Evolutionary conservation across 148 eudicot genomes (phyloP).

Genomic region (Diospyros lotus): DNA sequence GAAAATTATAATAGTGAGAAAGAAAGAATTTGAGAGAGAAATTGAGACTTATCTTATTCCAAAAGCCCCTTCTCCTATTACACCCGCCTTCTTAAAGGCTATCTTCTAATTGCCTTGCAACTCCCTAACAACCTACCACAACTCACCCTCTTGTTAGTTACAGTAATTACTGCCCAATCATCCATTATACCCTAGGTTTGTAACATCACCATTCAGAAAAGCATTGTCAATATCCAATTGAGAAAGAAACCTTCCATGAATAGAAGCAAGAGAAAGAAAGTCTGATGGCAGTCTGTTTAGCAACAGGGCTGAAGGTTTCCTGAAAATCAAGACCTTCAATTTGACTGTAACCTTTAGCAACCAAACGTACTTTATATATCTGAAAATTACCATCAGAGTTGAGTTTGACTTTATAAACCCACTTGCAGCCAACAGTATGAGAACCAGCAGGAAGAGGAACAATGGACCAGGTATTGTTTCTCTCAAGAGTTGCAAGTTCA

Average conservation of each 20-base stretch:
- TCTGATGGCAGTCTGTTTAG: not conserved
- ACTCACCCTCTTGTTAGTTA: too few species aligned
- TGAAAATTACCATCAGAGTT: not conserved
- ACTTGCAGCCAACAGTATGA: not conserved
- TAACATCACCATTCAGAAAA: not conserved
- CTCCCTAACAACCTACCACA: too few species aligned
- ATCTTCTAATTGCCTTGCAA: too few species aligned
- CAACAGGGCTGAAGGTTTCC: not conserved
- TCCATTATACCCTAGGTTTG: too few species aligned
- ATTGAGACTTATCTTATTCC: too few species aligned
- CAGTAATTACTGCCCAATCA: too few species aligned
- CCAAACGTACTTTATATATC: not conserved
- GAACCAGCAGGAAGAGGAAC: not conserved
- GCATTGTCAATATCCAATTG: not conserved
- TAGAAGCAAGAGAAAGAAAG: not conserved
- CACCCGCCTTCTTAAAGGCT: too few species aligned
- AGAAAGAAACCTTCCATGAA: not conserved
- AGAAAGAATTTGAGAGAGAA: too few species aligned
- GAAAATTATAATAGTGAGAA: too few species aligned
- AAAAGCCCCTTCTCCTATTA: too few species aligned
- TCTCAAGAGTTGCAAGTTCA: not conserved
- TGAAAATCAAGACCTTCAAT: not conserved
- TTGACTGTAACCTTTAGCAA: not conserved
- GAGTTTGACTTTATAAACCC: slow-evolving; percentile 1
- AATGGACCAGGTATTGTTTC: not conserved